A percentile compares a stretch with the other conserved stretches of the same genome.
These are phyloP conservation scores for Sorghum bicolor DNA, from an alignment of 176 grass and related monocot genomes.

Conservation along the genomic window Sorghum_bicolor_NCBIv3 NC_012871.2:70404501-70405000, in stretches of 20 bases:
- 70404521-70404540: no score
- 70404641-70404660: background rate
- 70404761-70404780: background rate
- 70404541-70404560: no score
- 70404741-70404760: background rate
- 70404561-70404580: no score
- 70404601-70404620: background rate
- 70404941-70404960: no score
- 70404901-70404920: no score
- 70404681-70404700: background rate
- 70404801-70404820: background rate
- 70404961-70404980: no score
- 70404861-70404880: background rate
- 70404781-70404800: background rate
- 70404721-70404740: background rate
- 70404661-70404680: background rate
- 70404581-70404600: no score
- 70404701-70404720: background rate
- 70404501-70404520: no score
- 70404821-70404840: background rate
- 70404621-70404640: background rate
- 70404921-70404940: background rate
- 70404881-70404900: background rate
- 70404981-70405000: no score
- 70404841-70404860: background rate